These are phyloP conservation scores for Sanghuangporus baumii DNA, from an alignment of 1,284 basidiomycete genomes.

Conservation along the genomic window DNA sequence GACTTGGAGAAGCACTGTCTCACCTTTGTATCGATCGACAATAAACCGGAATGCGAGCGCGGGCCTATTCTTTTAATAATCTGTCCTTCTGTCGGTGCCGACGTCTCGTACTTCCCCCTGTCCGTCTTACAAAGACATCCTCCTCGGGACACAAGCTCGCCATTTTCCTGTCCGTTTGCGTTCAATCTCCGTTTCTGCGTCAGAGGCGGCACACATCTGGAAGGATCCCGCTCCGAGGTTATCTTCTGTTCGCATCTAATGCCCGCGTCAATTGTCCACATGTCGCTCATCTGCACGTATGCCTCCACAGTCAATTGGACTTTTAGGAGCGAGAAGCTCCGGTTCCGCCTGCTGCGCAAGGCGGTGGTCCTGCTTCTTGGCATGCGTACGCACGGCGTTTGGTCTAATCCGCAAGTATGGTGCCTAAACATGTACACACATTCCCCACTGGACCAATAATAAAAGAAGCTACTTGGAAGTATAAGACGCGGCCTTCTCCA, in stretches of 20 bases:
- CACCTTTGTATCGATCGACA: too few relatives aligned
- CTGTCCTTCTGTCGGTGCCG: too few relatives aligned
- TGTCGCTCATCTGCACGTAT: background rate
- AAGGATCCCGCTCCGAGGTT: background rate
- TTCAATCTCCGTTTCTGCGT: background rate
- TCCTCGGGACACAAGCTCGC: background rate
- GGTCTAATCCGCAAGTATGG: too few relatives aligned
- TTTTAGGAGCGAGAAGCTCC: background rate
- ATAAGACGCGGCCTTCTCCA: background rate
- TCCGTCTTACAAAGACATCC: background rate
- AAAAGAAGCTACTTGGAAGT: background rate
- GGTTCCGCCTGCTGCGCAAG: too few relatives aligned
- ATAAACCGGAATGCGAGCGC: too few relatives aligned
- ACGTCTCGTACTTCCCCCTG: background rate
- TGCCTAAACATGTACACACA: too few relatives aligned
- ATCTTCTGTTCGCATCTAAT: background rate
- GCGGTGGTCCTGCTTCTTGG: too few relatives aligned
- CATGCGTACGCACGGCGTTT: too few relatives aligned
- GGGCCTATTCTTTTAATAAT: too few relatives aligned
- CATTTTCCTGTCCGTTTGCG: background rate
- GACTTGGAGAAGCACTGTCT: too few relatives aligned
- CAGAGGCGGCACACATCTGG: too few relatives aligned
- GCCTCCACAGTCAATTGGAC: background rate
- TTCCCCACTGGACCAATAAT: too few relatives aligned
- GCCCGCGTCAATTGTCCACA: background rate